Base-by-base conservation (phyloP, 176 grass and related monocot species). In the Chrysopogon serrulatus region DNA sequence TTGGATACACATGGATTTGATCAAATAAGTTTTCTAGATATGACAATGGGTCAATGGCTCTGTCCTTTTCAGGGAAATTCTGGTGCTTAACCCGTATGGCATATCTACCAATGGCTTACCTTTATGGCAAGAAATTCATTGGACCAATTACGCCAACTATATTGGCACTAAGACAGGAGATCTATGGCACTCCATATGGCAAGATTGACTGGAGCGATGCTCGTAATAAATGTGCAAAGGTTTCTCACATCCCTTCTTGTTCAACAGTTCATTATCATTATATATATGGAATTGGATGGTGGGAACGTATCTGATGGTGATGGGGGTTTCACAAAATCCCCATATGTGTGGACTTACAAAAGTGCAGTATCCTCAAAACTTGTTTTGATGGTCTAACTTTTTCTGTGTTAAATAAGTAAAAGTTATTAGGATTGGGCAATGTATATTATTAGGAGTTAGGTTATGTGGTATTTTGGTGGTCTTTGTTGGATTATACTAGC, bases 101-200 rank as follows among this genome's bases (percentile, higher is more conserved):
- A 17, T 93, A 93, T 63, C 33, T 96, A 11, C 91, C 94, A 16
- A 96, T 96, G 86, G 91, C 94, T 40, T 93, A 89, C 62, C 90
- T 96, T 26, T 93, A 87, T 2, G 91, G 90, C 3, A 96, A 89
- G 83, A 96, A 67, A 51, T 96, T 93, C 4, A 23, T 90, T 1
- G 88, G 91, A 1, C 76, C 86, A n/a, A 83, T 87, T 60, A 93
- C 91, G 0, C 73, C 86, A 14, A 88, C 74, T 10, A 68, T 93
- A 26, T 4, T 79, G 11, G 83, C 81, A 11, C 36, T 96, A 31
- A 83, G 88, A 44, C 77, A 87, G 15, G 88, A 96, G 48, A 87
- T 96, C 4, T 91, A 82, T 28, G 2, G 14, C 30, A 4, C 15
- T 34, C 0, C 84, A 0, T 96, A 87, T 35, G 56, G 40, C 11